Evolutionary conservation across 2,329 filamentous ascomycete species (phyloP).

Genomic region (Pseudocercospora crystallina): DNA sequence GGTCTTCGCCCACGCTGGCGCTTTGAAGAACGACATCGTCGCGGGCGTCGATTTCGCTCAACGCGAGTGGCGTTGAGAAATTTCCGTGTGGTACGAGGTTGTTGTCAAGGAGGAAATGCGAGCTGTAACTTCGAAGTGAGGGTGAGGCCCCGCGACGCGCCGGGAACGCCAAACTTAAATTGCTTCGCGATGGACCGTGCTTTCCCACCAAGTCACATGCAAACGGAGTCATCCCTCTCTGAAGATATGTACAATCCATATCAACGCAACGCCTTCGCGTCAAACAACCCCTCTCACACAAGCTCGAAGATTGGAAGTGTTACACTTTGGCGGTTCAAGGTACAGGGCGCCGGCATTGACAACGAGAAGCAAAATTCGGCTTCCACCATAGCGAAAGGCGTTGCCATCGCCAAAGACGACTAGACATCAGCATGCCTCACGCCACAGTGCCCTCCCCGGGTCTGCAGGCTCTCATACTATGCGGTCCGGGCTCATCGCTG

Average conservation of each 20-base stretch:
- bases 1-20: conserved; percentile 29
- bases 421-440: conserved; percentile 63
- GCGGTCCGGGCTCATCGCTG: conserved; percentile 77
- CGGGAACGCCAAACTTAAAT: conserved; percentile 2
- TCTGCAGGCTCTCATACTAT: conserved; percentile 80
- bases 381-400: neutral
- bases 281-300: too few relatives aligned
- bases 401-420: neutral
- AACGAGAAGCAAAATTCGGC: too few relatives aligned
- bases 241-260: too few relatives aligned
- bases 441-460: conserved; percentile 72
- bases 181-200: too few relatives aligned
- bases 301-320: too few relatives aligned
- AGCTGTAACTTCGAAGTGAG: conserved; percentile 1
- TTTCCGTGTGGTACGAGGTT: neutral
- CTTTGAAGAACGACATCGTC: conserved; percentile 34
- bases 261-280: too few relatives aligned
- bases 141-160: neutral
- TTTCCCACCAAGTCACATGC: too few relatives aligned
- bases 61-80: neutral
- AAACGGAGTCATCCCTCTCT: too few relatives aligned
- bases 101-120: neutral
- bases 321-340: too few relatives aligned
- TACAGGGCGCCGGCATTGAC: too few relatives aligned
- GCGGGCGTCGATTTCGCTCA: neutral